Evolutionary conservation across 164 flowering plant species (phyloP).

Genomic region (Nymphaea colorata): DNA sequence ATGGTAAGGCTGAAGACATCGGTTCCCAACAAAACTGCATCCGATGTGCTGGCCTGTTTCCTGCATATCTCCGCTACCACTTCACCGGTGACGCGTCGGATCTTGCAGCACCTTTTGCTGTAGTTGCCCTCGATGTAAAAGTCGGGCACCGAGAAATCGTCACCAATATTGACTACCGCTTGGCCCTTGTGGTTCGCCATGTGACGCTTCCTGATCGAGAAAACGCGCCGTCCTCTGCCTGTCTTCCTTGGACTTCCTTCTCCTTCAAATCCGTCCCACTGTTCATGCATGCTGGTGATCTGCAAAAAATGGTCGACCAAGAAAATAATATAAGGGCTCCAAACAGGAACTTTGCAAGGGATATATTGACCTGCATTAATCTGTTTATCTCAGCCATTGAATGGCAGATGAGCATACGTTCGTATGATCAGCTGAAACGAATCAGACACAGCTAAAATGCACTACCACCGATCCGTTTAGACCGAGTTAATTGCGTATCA

Average conservation of each 20-base stretch:
- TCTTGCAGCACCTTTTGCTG: conserved; percentile 27
- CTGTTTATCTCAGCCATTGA: no score
- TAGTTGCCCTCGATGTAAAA: conserved; percentile 41
- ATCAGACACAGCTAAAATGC: no score
- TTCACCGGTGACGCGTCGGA: conserved; percentile 18
- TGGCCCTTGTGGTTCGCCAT: conserved; percentile 13
- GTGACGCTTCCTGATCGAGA: conserved; percentile 33
- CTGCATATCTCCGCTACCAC: conserved; percentile 37
- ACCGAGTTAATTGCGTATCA: not conserved
- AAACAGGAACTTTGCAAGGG: no score
- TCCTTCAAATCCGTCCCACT: conserved; percentile 46
- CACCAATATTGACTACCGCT: conserved; percentile 26
- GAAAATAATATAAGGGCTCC: no score
- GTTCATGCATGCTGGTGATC: conserved; percentile 35
- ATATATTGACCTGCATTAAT: no score
- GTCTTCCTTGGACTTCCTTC: conserved; percentile 10
- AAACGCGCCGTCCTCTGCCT: conserved; percentile 12
- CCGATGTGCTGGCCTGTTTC: conserved; percentile 34
- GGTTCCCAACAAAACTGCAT: conserved; percentile 24
- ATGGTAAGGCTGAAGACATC: conserved; percentile 45
- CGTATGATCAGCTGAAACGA: no score
- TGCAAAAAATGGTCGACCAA: no score
- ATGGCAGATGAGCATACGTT: no score
- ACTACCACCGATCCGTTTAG: no score
- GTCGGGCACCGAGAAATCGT: conserved; percentile 13